Percentiles rank a stretch among this genome's conserved stretches.
phyloP scores from a whole-genome alignment of 1,139 yeast genomes.

The Geotrichum klebahnii region DNA sequence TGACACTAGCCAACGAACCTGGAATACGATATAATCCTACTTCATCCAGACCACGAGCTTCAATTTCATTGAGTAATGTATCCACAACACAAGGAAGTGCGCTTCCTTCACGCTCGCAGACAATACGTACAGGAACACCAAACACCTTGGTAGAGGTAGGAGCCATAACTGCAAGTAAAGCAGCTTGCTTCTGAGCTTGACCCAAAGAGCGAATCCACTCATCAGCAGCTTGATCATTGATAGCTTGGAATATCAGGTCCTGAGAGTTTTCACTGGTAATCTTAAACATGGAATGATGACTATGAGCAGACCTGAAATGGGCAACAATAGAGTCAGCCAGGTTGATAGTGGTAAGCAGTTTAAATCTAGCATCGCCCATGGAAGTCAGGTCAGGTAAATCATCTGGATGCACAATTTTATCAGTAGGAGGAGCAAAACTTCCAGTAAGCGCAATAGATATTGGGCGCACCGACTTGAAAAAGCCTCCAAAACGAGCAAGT shows the following conservation, averaged over 20 bases:
- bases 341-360: constrained; percentile 56
- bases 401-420: constrained; percentile 48
- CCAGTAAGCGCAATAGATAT: constrained; percentile 41
- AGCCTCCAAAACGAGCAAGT: constrained; percentile 36
- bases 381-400: constrained; percentile 58
- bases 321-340: constrained; percentile 45
- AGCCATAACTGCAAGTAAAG: constrained; percentile 36
- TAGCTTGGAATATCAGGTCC: constrained; percentile 60
- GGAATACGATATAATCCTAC: constrained; percentile 91
- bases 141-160: constrained; percentile 51
- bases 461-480: constrained; percentile 41
- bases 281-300: constrained; percentile 48
- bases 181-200: constrained; percentile 44
- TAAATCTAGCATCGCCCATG: constrained; percentile 47
- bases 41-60: constrained; percentile 78
- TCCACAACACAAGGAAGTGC: constrained; percentile 63
- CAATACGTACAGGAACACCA: constrained; percentile 79
- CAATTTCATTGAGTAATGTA: constrained; percentile 66
- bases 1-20: constrained; percentile 78
- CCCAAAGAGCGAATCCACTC: constrained; percentile 63
- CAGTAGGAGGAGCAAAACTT: constrained; percentile 37
- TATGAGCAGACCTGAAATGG: constrained; percentile 28
- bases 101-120: constrained; percentile 67
- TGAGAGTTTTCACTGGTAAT: constrained; percentile 55
- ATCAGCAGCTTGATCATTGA: constrained; percentile 57